A percentile compares a stretch with the other conserved stretches of the same genome.
These are phyloP conservation scores for Gigaspora rosea DNA, from an alignment of 192 early-diverging fungal species.

Conservation along the genomic window DNA sequence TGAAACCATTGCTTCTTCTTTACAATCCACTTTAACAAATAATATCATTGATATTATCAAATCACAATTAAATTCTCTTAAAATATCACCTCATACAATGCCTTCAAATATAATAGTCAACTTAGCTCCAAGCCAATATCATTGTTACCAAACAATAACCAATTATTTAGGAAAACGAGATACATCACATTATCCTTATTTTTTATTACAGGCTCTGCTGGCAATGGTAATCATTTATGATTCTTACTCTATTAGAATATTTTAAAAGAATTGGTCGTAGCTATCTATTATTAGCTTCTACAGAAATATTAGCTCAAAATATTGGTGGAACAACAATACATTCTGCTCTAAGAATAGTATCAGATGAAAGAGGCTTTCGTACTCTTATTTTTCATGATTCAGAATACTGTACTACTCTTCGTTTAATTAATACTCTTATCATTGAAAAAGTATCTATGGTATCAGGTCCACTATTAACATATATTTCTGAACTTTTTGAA, in stretches of 20 bases:
- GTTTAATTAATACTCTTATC: background rate
- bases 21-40: background rate
- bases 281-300: conserved; percentile 9
- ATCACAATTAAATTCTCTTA: background rate
- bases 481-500: background rate
- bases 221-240: no score
- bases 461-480: background rate
- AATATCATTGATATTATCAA: background rate
- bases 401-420: background rate
- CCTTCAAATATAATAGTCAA: background rate
- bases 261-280: background rate
- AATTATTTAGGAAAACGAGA: no score
- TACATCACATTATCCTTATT: no score
- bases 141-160: background rate
- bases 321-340: background rate
- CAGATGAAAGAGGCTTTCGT: background rate
- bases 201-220: no score
- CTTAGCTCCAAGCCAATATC: background rate
- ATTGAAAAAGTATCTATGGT: conserved; percentile 22
- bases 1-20: no score
- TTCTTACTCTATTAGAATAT: background rate
- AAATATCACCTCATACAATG: no score
- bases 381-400: background rate
- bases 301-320: background rate
- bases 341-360: background rate